These are phyloP conservation scores for Elaeagnus macrophylla DNA, from an alignment of 306 rosid genomes.

Conservation along the genomic window DNA sequence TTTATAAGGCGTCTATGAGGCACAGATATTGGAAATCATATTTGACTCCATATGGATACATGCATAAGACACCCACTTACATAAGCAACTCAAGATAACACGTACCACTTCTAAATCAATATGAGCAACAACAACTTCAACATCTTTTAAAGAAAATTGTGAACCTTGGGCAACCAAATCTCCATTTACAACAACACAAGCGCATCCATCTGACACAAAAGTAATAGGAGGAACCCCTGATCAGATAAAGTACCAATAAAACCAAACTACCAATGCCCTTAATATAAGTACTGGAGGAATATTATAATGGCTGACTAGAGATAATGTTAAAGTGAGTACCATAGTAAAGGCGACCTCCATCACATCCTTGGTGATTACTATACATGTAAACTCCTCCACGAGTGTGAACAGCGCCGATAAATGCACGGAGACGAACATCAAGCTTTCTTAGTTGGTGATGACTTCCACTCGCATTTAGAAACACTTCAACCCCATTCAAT, in stretches of 20 bases:
- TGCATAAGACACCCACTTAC: conserved; percentile 3
- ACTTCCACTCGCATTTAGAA: conserved; percentile 97
- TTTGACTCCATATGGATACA: not conserved
- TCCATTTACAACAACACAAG: conserved; percentile 77
- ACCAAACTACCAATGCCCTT: no score
- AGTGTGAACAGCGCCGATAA: conserved; percentile 74
- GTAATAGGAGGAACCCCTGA: not conserved
- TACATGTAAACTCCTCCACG: conserved; percentile 95
- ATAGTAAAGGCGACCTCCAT: conserved; percentile 91
- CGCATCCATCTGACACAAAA: conserved; percentile 73
- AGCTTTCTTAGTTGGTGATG: conserved; percentile 98
- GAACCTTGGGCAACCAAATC: conserved; percentile 91
- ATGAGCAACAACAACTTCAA: conserved; percentile 77
- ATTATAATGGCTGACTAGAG: conserved; percentile 7
- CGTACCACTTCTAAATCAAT: conserved; percentile 92
- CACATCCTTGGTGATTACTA: conserved; percentile 95
- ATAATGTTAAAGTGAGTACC: conserved; percentile 34
- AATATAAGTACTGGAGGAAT: not conserved
- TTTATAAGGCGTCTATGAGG: no score
- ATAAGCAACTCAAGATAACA: conserved; percentile 11
- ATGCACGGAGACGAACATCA: conserved; percentile 82
- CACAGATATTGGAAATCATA: not conserved
- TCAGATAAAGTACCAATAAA: not conserved
- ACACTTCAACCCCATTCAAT: conserved; percentile 92
- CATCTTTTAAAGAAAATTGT: conserved; percentile 87